Conservation (phyloP, 164 flowering plant genomes). For the Magnolia kwangsiensis region DNA sequence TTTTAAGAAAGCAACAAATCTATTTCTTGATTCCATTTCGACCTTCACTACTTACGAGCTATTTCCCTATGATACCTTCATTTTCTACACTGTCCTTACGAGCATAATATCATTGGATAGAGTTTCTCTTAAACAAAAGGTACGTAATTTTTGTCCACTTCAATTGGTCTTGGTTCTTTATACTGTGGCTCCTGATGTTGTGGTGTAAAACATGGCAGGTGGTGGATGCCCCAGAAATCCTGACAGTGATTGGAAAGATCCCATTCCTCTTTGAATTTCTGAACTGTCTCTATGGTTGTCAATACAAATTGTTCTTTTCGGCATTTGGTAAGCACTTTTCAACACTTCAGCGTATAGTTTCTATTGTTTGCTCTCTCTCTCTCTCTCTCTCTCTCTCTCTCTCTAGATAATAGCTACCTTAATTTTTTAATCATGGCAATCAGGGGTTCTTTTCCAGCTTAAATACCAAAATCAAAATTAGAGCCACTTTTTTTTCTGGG, state of each 20-base stretch:
- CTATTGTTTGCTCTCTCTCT: too few species aligned
- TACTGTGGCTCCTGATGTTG: slow-evolving; percentile 2
- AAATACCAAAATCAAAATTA: too few species aligned
- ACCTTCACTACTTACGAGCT: slow-evolving; percentile 97
- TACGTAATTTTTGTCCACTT: slow-evolving; percentile 20
- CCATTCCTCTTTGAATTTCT: slow-evolving; percentile 79
- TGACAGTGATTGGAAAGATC: slow-evolving; percentile 88
- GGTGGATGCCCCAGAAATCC: slow-evolving; percentile 97
- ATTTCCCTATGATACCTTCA: slow-evolving; percentile 87
- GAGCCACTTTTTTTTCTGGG: too few species aligned
- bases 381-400: too few species aligned
- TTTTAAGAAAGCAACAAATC: slow-evolving; percentile 79
- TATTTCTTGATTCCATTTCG: slow-evolving; percentile 92
- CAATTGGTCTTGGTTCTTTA: background rate
- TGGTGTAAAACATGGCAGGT: slow-evolving; percentile 48
- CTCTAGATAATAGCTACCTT: too few species aligned
- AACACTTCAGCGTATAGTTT: too few species aligned
- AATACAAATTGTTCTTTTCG: slow-evolving; percentile 79
- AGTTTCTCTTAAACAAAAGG: slow-evolving; percentile 94
- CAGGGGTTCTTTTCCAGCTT: too few species aligned
- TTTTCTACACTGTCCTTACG: slow-evolving; percentile 89
- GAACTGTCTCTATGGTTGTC: slow-evolving; percentile 89
- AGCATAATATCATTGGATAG: slow-evolving; percentile 91
- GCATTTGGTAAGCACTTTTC: slow-evolving; percentile 73
- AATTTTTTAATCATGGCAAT: too few species aligned